Evolutionary conservation across 495 filamentous ascomycete genomes (phyloP).

Genomic region (Rhizodiscina lignyota): DNA sequence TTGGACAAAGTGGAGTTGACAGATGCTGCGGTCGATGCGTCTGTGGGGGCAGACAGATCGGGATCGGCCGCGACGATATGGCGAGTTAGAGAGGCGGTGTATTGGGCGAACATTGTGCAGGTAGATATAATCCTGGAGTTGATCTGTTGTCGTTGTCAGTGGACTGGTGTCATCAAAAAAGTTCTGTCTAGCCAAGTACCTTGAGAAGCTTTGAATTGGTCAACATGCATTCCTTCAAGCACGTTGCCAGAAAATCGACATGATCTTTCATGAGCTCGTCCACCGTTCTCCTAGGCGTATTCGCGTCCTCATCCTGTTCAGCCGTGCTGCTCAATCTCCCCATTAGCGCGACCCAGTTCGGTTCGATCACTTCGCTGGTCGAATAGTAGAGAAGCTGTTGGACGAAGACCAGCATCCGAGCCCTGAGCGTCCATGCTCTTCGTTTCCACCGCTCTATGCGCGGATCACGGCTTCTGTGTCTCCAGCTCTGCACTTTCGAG

Average conservation of each 20-base stretch:
- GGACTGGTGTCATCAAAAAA: background rate
- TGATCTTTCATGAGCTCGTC: slow-evolving; percentile 99
- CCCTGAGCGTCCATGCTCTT: slow-evolving; percentile 75
- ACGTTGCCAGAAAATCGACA: slow-evolving; percentile 94
- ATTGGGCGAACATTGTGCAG: slow-evolving; percentile 81
- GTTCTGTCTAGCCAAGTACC: slow-evolving; percentile 32
- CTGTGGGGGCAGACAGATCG: slow-evolving; percentile 31
- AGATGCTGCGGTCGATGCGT: slow-evolving; percentile 11
- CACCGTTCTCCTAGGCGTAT: slow-evolving; percentile 61
- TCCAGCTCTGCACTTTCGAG: slow-evolving; percentile 68
- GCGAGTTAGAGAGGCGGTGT: slow-evolving; percentile 62
- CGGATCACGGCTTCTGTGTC: slow-evolving; percentile 54
- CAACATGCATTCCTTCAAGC: slow-evolving; percentile 96
- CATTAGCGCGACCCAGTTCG: slow-evolving; percentile 92
- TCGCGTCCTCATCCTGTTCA: slow-evolving; percentile 22
- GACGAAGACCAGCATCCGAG: slow-evolving; percentile 90
- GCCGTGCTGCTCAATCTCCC: slow-evolving; percentile 50
- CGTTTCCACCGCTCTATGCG: slow-evolving; percentile 84
- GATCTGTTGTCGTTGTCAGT: slow-evolving; percentile 39
- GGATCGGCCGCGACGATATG: slow-evolving; percentile 64
- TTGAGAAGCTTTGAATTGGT: slow-evolving; percentile 86
- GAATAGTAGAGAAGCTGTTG: slow-evolving; percentile 95
- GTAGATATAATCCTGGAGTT: slow-evolving; percentile 89
- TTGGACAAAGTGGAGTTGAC: too few relatives aligned
- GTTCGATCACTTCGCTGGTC: slow-evolving; percentile 91